phyloP scores from a whole-genome alignment of 2,329 filamentous ascomycete genomes.

The Cryphonectria carpinicola region DNA sequence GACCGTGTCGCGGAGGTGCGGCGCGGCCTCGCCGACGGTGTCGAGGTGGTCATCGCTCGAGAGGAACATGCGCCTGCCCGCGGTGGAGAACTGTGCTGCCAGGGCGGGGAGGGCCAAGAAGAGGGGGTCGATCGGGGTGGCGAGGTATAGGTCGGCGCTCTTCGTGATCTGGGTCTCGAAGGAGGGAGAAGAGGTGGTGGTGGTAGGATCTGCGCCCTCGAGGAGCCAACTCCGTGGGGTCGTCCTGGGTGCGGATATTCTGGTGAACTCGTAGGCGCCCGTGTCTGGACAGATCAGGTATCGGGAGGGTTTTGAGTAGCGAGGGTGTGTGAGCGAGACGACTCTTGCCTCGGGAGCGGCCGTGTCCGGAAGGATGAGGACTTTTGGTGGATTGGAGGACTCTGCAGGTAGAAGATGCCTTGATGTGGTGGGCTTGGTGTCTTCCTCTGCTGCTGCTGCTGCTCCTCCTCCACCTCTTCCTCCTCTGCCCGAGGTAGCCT shows the following conservation, averaged over 20 bases:
- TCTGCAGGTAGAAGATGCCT: slow-evolving; percentile 48
- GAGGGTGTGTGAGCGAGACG: slow-evolving; percentile 63
- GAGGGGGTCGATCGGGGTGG: slow-evolving; percentile 81
- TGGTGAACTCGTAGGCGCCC: slow-evolving; percentile 69
- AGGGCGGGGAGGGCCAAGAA: slow-evolving; percentile 83
- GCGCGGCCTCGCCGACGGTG: slow-evolving; percentile 55
- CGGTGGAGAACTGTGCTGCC: slow-evolving; percentile 44
- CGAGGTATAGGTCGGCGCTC: slow-evolving; percentile 76
- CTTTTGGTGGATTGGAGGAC: slow-evolving; percentile 50
- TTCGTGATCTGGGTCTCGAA: slow-evolving; percentile 57
- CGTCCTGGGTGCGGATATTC: slow-evolving; percentile 55
- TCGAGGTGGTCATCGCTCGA: slow-evolving; percentile 75
- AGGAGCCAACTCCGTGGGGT: slow-evolving; percentile 67
- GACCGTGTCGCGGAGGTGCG: slow-evolving; percentile 63
- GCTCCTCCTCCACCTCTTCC: not conserved
- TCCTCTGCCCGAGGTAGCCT: slow-evolving; percentile 34
- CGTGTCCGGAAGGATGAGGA: slow-evolving; percentile 65
- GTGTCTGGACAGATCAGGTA: slow-evolving; percentile 66
- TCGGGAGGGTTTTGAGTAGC: slow-evolving; percentile 56
- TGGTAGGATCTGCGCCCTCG: slow-evolving; percentile 36
- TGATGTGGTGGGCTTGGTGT: slow-evolving; percentile 37
- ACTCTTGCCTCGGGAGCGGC: slow-evolving; percentile 59
- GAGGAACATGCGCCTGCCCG: slow-evolving; percentile 66
- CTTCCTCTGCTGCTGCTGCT: slow-evolving; percentile 29
- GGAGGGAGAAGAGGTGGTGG: slow-evolving; percentile 3